Evolutionary conservation across 2,329 filamentous ascomycete species (phyloP).

Genomic region (Dactylellina cionopaga): DNA sequence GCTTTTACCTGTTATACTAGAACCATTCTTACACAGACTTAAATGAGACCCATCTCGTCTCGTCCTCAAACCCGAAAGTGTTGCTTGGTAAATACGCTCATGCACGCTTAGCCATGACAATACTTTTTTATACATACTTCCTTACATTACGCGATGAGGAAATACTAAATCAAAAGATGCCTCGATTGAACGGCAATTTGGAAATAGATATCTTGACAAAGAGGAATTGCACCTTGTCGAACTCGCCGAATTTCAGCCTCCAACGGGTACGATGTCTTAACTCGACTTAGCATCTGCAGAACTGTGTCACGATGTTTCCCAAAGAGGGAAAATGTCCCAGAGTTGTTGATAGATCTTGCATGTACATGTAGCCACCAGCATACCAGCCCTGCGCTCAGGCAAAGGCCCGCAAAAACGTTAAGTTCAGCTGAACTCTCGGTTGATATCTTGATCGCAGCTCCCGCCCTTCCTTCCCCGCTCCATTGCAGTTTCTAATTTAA

Average conservation of each 20-base stretch:
- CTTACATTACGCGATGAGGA: neutral
- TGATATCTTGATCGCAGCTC: neutral
- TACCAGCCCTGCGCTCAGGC: neutral
- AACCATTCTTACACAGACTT: no score
- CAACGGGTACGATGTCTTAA: neutral
- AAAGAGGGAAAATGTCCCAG: slow-evolving; percentile 27
- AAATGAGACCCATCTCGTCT: no score
- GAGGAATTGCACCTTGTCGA: neutral
- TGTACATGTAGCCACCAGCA: neutral
- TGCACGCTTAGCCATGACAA: no score
- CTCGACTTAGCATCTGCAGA: neutral
- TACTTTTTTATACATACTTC: no score
- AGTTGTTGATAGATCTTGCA: slow-evolving; percentile 30
- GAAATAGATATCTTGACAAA: neutral
- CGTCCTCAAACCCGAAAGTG: no score
- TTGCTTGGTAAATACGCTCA: no score
- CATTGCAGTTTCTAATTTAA: no score
- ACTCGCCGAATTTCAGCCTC: slow-evolving; percentile 2
- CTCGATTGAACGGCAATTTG: no score
- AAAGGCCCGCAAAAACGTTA: neutral
- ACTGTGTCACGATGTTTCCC: slow-evolving; percentile 22
- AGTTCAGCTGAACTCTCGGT: slow-evolving; percentile 12
- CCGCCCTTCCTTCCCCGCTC: slow-evolving; percentile 3
- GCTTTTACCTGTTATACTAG: no score
- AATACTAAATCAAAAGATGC: neutral